Conservation (phyloP, 1,284 basidiomycete genomes). For the Austroboletus niveus region DNA sequence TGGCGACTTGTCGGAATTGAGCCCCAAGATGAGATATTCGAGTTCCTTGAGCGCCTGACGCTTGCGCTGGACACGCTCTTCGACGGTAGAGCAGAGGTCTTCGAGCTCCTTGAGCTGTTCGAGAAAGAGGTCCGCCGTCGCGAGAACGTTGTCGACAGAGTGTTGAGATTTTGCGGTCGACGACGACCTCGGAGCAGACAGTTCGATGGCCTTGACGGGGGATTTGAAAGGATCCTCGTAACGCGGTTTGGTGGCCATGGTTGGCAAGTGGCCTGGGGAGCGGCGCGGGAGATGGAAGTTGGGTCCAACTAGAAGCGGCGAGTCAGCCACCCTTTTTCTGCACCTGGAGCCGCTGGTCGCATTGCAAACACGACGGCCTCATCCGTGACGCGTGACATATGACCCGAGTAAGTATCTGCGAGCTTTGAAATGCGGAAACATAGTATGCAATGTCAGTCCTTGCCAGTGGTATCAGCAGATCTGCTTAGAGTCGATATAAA, state of each 20-base stretch:
- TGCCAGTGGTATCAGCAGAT: too few species aligned
- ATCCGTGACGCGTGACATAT: background rate
- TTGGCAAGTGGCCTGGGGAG: background rate
- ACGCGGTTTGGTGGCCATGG: constrained; percentile 14
- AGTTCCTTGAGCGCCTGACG: constrained; percentile 27
- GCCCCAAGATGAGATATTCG: constrained; percentile 22
- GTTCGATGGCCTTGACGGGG: constrained; percentile 11
- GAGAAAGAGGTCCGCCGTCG: constrained; percentile 29
- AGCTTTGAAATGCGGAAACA: too few species aligned
- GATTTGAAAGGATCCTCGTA: constrained; percentile 21
- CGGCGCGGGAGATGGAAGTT: too few species aligned
- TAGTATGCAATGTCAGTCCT: too few species aligned
- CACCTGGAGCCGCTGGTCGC: constrained; percentile 1
- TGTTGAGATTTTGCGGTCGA: constrained; percentile 1
- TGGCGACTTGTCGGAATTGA: constrained; percentile 15
- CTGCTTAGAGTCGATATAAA: too few species aligned
- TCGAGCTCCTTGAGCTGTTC: constrained; percentile 27
- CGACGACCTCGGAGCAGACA: background rate
- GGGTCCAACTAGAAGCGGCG: background rate
- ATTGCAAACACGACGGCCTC: constrained; percentile 7
- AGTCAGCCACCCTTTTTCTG: constrained; percentile 12
- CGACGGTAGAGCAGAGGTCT: constrained; percentile 20
- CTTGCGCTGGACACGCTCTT: constrained; percentile 27
- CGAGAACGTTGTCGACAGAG: constrained; percentile 18
- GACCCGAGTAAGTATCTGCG: too few species aligned